A percentile compares a stretch with the other conserved stretches of the same genome.
phyloP scores from a whole-genome alignment of 768 basidiomycete species.

The Phylloporus arenicola region DNA sequence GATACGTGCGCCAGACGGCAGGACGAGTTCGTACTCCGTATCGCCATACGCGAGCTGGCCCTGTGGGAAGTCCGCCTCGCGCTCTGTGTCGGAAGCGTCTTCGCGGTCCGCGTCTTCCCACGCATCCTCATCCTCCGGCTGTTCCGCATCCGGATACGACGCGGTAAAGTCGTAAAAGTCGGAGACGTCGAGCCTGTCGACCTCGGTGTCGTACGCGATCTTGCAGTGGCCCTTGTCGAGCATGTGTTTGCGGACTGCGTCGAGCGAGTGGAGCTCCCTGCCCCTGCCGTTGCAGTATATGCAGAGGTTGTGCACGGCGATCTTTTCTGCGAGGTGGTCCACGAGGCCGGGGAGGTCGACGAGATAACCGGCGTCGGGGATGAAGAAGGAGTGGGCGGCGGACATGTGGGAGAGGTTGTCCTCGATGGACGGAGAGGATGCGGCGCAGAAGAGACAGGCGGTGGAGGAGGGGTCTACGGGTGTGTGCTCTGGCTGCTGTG shows the following conservation, averaged over 20 bases:
- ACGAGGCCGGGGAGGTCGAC: slow-evolving; percentile 79
- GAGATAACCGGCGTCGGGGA: slow-evolving; percentile 91
- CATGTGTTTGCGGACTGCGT: slow-evolving; percentile 95
- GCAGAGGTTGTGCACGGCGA: slow-evolving; percentile 90
- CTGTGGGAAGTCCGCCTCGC: slow-evolving; percentile 37
- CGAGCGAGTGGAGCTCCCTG: slow-evolving; percentile 74
- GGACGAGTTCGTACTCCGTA: slow-evolving; percentile 78
- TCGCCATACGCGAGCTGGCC: slow-evolving; percentile 71
- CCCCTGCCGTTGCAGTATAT: slow-evolving; percentile 83
- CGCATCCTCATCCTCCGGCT: slow-evolving; percentile 31
- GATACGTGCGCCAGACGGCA: slow-evolving; percentile 89
- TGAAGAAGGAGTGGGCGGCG: slow-evolving; percentile 82
- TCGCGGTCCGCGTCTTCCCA: slow-evolving; percentile 33
- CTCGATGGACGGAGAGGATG: slow-evolving; percentile 45
- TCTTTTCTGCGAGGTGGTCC: slow-evolving; percentile 84
- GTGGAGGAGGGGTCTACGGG: slow-evolving; percentile 40
- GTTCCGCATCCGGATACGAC: slow-evolving; percentile 54
- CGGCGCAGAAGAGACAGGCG: slow-evolving; percentile 84
- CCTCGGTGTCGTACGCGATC: slow-evolving; percentile 79
- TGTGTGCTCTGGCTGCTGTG: neutral
- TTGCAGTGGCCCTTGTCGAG: slow-evolving; percentile 94
- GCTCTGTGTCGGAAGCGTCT: slow-evolving; percentile 20
- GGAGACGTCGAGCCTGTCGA: slow-evolving; percentile 79
- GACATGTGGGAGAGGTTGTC: slow-evolving; percentile 87
- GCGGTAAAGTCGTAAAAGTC: slow-evolving; percentile 90